A percentile compares a stretch with the other conserved stretches of the same genome.
Evolutionary conservation across 805 yeast genomes (phyloP).

Genomic region (Diddensiella transvaalensis): DNA sequence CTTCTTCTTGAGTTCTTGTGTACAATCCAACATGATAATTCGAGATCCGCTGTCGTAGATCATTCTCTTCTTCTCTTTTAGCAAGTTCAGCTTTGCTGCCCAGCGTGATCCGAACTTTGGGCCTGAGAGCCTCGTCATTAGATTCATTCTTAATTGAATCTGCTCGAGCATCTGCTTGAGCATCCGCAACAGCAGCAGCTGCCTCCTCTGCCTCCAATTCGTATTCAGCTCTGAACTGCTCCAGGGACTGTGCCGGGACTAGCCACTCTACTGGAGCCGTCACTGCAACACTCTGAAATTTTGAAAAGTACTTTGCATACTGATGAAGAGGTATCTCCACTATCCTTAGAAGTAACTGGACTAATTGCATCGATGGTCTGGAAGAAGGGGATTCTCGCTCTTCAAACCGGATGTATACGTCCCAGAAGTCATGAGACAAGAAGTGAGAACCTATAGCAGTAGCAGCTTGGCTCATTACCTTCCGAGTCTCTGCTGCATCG

Average conservation of each 20-base stretch:
- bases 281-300: constrained; percentile 31
- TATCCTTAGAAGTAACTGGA: constrained; percentile 37
- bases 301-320: constrained; percentile 70
- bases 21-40: constrained; percentile 44
- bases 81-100: constrained; percentile 13
- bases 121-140: neutral
- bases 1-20: constrained; percentile 47
- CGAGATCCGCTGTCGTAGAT: constrained; percentile 42
- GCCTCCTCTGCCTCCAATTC: constrained; percentile 12
- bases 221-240: constrained; percentile 30
- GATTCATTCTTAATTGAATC: neutral
- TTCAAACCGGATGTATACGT: constrained; percentile 63
- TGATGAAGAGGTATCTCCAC: constrained; percentile 70
- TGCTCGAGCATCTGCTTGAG: constrained; percentile 5
- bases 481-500: constrained; percentile 20
- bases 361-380: constrained; percentile 27
- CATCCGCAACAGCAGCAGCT: constrained; percentile 28
- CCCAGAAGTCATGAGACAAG: constrained; percentile 80
- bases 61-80: constrained; percentile 35
- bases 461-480: constrained; percentile 47
- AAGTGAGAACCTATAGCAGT: constrained; percentile 63
- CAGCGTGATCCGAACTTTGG: neutral
- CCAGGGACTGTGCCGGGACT: constrained; percentile 30
- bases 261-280: constrained; percentile 35
- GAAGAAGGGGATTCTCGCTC: constrained; percentile 38